Conservation (phyloP, 345 rosid species). For the Syzygium oleosum region DNA sequence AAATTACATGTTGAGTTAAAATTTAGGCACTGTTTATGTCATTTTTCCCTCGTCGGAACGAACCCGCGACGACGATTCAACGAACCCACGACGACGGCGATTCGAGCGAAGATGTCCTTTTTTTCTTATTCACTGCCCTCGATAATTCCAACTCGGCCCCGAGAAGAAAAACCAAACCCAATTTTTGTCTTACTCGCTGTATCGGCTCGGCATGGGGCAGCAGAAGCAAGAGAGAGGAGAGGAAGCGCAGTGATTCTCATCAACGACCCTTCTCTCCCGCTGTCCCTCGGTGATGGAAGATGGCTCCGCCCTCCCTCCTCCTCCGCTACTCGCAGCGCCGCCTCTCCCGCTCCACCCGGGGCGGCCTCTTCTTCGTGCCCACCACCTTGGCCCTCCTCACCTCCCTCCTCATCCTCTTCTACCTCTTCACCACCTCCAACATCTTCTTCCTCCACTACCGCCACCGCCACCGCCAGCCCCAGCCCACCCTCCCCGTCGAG, state of each 20-base stretch:
- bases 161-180: background rate
- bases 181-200: background rate
- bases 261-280: background rate
- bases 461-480: background rate
- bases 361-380: constrained; percentile 35
- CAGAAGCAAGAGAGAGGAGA: background rate
- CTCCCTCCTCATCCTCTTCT: constrained; percentile 30
- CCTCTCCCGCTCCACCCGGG: constrained; percentile 8
- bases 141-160: background rate
- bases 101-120: no score
- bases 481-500: background rate
- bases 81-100: no score
- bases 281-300: constrained; percentile 4
- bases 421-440: constrained; percentile 36
- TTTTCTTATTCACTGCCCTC: background rate
- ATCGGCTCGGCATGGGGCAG: background rate
- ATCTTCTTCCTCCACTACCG: constrained; percentile 19
- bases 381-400: constrained; percentile 41
- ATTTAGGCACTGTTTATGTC: no score
- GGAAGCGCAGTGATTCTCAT: background rate
- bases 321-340: constrained; percentile 19
- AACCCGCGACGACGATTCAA: background rate
- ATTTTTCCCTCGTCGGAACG: background rate
- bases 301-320: constrained; percentile 26
- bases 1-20: no score